Evolutionary conservation across 148 eudicot genomes (phyloP).

Genomic region (Cornus florida): DNA sequence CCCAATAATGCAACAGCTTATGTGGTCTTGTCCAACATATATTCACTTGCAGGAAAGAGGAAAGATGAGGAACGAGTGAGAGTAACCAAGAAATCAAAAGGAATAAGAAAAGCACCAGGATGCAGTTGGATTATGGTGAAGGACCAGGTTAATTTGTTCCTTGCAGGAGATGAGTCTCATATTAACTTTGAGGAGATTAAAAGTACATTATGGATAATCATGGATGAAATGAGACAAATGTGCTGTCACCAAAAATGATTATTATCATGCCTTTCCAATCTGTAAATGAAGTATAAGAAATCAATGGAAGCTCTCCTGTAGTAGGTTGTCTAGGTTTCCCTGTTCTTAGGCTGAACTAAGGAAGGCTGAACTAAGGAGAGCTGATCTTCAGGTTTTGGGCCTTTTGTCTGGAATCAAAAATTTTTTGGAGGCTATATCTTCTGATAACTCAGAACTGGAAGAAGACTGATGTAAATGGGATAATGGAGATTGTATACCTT

Average conservation of each 20-base stretch:
- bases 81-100: constrained; percentile 35
- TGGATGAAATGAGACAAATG: constrained; percentile 30
- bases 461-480: background rate
- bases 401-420: background rate
- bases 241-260: background rate
- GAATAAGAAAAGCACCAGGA: constrained; percentile 56
- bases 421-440: background rate
- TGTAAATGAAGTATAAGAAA: background rate
- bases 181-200: constrained; percentile 28
- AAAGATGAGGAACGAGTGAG: constrained; percentile 47
- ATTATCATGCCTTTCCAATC: background rate
- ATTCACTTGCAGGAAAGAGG: constrained; percentile 33
- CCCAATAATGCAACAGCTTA: constrained; percentile 58
- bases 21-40: constrained; percentile 58
- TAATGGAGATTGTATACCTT: background rate
- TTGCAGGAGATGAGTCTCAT: constrained; percentile 44
- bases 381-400: background rate
- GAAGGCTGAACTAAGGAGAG: constrained; percentile 22
- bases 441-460: background rate
- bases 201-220: constrained; percentile 18
- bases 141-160: constrained; percentile 32
- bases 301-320: background rate
- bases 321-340: constrained; percentile 3
- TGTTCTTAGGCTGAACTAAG: constrained; percentile 1
- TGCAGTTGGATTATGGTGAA: constrained; percentile 62